Evolutionary conservation across 139 green algal genomes (phyloP), one percentile per base, ranked within the genome.

Genomic region (Monoraphidium neglectum): DNA sequence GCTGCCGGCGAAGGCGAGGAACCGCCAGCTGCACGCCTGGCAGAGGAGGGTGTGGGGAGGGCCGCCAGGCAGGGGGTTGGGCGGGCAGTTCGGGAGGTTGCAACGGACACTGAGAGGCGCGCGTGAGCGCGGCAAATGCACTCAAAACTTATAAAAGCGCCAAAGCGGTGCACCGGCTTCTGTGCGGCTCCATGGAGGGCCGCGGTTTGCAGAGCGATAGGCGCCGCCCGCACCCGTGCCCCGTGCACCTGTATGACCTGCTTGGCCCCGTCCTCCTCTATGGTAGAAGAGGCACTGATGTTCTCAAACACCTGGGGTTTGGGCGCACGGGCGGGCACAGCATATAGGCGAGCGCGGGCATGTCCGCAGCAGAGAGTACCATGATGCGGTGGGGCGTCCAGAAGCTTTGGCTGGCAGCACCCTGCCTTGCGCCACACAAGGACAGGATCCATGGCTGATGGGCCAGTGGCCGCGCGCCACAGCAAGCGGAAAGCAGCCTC

Each of bases 1-100:
- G 30, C 74, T 85, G 40, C 88, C 88, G 0, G 43, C 73, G 68
- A 90, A 89, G 18, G 77, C 82, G 12, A 90, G 47, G 65, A 93
- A 90, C 21, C 65, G 67, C 88, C 88, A 93, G 2, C 60, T 70
- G 76, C 82, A 89, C 32, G 56, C 74, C 86, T 90, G 78, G 49
- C 71, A 16, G 59, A 23, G 1, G 47, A 1, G 57, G 32, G 24
- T 10, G 12, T 10, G 6, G 3, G 32, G 51, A 0, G 49, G 37
- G 23, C n/a, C 57, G 3, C 3, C 12, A 37, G 23, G 40, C 37
- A 15, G 64, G 23, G 2, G 15, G 36, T 57, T 13, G 28, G 56
- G 37, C 5, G 33, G 5, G 16, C 37, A 2, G 28, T 59, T 28
- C n/a, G 2, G 43, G 4, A 30, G 26, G 37, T 12, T 53, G 54